Evolutionary conservation across 345 rosid genomes (phyloP).

Genomic region (Dimocarpus longan): DNA sequence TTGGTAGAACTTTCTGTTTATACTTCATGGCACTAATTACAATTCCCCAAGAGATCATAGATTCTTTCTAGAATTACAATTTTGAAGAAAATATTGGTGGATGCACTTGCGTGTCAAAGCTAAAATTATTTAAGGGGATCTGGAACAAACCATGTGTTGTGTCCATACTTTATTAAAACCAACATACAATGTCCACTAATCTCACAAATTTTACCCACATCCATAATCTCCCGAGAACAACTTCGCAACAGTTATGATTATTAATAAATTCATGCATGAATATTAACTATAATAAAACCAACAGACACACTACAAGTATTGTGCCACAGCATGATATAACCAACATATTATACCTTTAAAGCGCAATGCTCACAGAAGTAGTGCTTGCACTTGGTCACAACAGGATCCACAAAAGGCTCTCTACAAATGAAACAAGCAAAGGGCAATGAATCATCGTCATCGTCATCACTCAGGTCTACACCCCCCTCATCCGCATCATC

Average conservation of each 20-base stretch:
- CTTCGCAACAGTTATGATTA: neutral
- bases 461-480: conserved; percentile 37
- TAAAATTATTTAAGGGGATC: neutral
- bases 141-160: neutral
- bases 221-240: neutral
- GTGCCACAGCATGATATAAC: neutral
- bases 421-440: conserved; percentile 91
- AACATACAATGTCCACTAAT: neutral
- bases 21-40: neutral
- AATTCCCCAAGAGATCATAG: neutral
- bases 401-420: conserved; percentile 78
- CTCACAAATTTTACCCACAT: neutral
- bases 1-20: neutral
- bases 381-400: conserved; percentile 84
- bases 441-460: conserved; percentile 62
- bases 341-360: conserved; percentile 53
- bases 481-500: conserved; percentile 55
- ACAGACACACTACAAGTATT: neutral
- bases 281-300: neutral
- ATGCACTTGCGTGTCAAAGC: neutral
- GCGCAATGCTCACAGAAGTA: conserved; percentile 96
- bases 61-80: neutral
- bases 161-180: neutral
- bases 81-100: neutral
- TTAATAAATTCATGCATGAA: neutral